A percentile compares a stretch with the other conserved stretches of the same genome.
Evolutionary conservation across 805 yeast species (phyloP).

Genomic region (Candida broadrunensis): DNA sequence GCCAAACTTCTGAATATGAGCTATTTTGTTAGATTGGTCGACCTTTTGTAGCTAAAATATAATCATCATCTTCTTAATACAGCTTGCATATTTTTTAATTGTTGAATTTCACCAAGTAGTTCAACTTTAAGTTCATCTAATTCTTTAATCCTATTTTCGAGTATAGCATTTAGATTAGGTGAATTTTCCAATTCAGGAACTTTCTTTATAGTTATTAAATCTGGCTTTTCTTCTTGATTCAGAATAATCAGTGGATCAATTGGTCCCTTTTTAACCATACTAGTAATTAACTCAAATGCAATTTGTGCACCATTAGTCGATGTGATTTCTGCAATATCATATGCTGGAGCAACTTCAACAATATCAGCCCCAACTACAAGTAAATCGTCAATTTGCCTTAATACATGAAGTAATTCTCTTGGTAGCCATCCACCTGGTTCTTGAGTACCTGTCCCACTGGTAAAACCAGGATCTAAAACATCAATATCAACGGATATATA

Average conservation of each 20-base stretch:
- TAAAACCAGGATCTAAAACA: conserved; percentile 56
- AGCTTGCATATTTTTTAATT: not conserved
- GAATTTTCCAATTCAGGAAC: not conserved
- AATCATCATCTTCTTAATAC: not conserved
- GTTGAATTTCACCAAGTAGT: not conserved
- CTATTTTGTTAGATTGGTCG: no score
- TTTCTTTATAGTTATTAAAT: not conserved
- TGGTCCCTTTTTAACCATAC: conserved; percentile 62
- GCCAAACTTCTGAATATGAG: no score
- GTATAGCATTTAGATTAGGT: not conserved
- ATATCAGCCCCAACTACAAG: conserved; percentile 55
- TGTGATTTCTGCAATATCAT: conserved; percentile 63
- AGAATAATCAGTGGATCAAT: conserved; percentile 1
- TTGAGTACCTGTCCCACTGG: conserved; percentile 58
- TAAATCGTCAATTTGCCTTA: conserved; percentile 43
- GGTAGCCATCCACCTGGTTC: conserved; percentile 62
- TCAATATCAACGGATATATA: conserved; percentile 78
- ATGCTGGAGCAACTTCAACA: conserved; percentile 62
- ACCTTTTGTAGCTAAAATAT: no score
- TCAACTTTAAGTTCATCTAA: not conserved
- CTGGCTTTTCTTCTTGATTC: not conserved
- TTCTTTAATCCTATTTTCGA: not conserved
- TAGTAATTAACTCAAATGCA: conserved; percentile 67
- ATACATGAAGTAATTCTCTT: conserved; percentile 48
- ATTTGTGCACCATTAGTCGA: conserved; percentile 70